Evolutionary conservation across 2,329 filamentous ascomycete genomes (phyloP), one percentile per base, ranked within the genome.

Genomic region (Xylaria sp.): DNA sequence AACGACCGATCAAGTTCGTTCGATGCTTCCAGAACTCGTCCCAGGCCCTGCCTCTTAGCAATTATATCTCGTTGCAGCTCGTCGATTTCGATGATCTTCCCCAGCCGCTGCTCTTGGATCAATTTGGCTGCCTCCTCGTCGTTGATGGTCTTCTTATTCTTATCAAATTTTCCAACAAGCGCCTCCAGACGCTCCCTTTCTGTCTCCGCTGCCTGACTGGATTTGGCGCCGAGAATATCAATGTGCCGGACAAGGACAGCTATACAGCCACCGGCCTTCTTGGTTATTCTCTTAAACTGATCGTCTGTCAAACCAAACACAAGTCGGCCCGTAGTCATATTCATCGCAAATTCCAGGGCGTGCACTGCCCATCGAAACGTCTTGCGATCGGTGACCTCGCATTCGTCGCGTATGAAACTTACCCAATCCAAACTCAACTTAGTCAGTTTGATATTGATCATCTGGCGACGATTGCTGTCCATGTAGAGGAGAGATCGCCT

Each of bases 301-400:
- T 89, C 84, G 60, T 96, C 91, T 47, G 88, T 91, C 61, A 99
- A 86, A 0, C 88, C 90, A n/a, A 99, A 77, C 52, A 99, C 95
- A 69, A 96, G 92, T 60, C 92, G 88, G 9, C 94, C 94, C 55
- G 91, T 85, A 0, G 94, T 99, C 88, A 97, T 97, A 66, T 89
- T 86, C 92, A 97, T 97, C 56, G 92, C 91, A 72, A 97, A 96
- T 72, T 99, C 94, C 10, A 99, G 82, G 8, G 94, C 94, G 55
- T 92, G 84, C 37, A 99, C 95, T 6, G 94, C 92, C 94, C 94
- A 99, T 65, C 92, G 88, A 77, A 99, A 99, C 0, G 94, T 97
- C 76, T 93, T 95, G 67, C 93, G 85, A 74, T 99, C 94, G 3
- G 91, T 91, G 8, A 94, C 90, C 67, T 95, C 84, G 74, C 94